A percentile compares a stretch with the other conserved stretches of the same genome.
These are phyloP conservation scores for Nakazawaea pomicola DNA, from an alignment of 805 yeast species.

Conservation along the genomic window DNA sequence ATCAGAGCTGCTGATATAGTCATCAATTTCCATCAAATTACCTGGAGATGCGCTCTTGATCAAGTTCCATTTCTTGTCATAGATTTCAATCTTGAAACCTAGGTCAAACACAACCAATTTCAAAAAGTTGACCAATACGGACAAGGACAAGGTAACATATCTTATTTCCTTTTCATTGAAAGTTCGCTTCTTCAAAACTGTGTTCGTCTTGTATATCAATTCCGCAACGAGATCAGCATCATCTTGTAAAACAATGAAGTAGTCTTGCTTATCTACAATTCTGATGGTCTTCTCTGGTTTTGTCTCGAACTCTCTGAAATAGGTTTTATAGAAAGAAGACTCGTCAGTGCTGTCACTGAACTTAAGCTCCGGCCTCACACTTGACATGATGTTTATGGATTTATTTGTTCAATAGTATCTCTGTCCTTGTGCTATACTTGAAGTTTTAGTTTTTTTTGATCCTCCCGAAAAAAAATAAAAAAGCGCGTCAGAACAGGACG, in stretches of 20 bases:
- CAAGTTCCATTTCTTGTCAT: conserved; percentile 59
- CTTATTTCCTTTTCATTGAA: conserved; percentile 35
- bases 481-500: too few species aligned
- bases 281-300: conserved; percentile 52
- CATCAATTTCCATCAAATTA: conserved; percentile 73
- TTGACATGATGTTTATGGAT: conserved; percentile 18
- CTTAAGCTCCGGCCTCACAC: conserved; percentile 50
- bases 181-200: conserved; percentile 57
- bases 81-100: conserved; percentile 77
- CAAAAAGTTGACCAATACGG: conserved; percentile 63
- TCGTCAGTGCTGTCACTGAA: conserved; percentile 50
- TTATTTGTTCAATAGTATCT: too few species aligned
- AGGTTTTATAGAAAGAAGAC: conserved; percentile 40
- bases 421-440: too few species aligned
- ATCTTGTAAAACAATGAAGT: conserved; percentile 64
- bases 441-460: too few species aligned
- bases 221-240: conserved; percentile 87
- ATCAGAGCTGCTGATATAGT: conserved; percentile 46
- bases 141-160: conserved; percentile 74
- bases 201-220: conserved; percentile 72
- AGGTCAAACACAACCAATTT: conserved; percentile 62
- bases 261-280: conserved; percentile 77
- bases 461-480: background rate
- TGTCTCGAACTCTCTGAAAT: conserved; percentile 38
- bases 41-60: conserved; percentile 81